A percentile compares a stretch with the other conserved stretches of the same genome.
Evolutionary conservation across 2,329 filamentous ascomycete genomes (phyloP).

Genomic region (Pseudovirgaria hyperparasitica): DNA sequence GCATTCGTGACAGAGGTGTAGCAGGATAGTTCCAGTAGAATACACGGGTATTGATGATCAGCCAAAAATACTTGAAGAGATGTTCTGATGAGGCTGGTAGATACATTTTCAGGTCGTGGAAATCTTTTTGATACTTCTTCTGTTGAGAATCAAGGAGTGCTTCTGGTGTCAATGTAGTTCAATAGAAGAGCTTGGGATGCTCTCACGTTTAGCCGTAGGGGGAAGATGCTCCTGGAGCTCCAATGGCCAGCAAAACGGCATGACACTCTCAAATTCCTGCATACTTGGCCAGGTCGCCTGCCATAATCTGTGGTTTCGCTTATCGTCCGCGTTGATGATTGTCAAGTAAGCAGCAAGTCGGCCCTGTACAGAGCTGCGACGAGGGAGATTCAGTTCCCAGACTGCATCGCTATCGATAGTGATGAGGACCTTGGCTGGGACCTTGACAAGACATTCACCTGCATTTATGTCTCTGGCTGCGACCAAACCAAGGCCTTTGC

Average conservation of each 20-base stretch:
- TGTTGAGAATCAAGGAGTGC: slow-evolving; percentile 43
- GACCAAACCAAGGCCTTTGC: slow-evolving; percentile 66
- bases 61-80: slow-evolving; percentile 43
- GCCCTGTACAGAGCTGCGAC: slow-evolving; percentile 52
- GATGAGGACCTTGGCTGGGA: slow-evolving; percentile 52
- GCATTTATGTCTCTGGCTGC: slow-evolving; percentile 54
- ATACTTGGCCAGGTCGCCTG: slow-evolving; percentile 52
- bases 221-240: slow-evolving; percentile 28
- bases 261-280: slow-evolving; percentile 44
- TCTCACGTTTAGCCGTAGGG: slow-evolving; percentile 18
- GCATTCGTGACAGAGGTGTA: slow-evolving; percentile 25
- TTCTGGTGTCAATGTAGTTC: slow-evolving; percentile 4
- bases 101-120: slow-evolving; percentile 28
- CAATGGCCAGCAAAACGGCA: slow-evolving; percentile 44
- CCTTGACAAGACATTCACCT: slow-evolving; percentile 48
- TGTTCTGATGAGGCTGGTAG: slow-evolving; percentile 31
- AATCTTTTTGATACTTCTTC: slow-evolving; percentile 39
- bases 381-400: slow-evolving; percentile 34
- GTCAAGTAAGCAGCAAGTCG: slow-evolving; percentile 58
- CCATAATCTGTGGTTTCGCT: slow-evolving; percentile 44
- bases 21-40: slow-evolving; percentile 42
- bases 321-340: slow-evolving; percentile 28
- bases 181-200: slow-evolving; percentile 1
- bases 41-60: slow-evolving; percentile 46
- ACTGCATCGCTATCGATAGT: slow-evolving; percentile 47